Evolutionary conservation across 345 rosid genomes (phyloP), one percentile per base, ranked within the genome.

Genomic region (Luvunga scandens): DNA sequence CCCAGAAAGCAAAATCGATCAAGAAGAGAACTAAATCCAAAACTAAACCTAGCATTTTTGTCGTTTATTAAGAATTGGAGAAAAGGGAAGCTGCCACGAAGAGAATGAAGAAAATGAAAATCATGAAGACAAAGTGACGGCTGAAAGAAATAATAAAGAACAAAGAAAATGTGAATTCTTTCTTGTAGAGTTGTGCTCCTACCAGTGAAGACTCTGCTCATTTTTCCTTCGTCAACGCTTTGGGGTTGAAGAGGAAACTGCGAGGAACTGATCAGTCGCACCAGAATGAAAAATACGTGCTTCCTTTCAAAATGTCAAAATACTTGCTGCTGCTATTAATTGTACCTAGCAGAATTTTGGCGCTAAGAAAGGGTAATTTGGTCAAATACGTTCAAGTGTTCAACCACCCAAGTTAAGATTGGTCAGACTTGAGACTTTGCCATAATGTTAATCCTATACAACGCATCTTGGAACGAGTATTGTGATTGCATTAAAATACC

Each of bases 211-310:
- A 5, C 57, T 10, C 73, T 57, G 28, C 24, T 27, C 13, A 57
- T 34, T 64, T 69, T 74, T 76, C 71, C 83, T 53, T 28, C 42
- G 86, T 84, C 89, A 81, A 84, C 86, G 77, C 81, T 84, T 30
- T 66, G 38, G 3, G 36, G 28, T 73, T 33, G 71, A 45, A 42
- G 61, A 69, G n/a, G 80, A 75, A 79, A 55, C 9, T 79, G 36
- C 78, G 5, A 55, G 56, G 71, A 28, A 77, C 38, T 14, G 72
- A 42, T 50, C 74, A 30, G 4, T 45, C 18, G 13, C 50, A 14
- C 50, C 16, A 45, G 18, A 12, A 13, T 9, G 50, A 13, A 42
- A 45, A 14, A 12, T 18, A 25, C 2, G 62, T 24, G 3, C 21
- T 33, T 5, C 4, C 8, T 53, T 71, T 53, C n/a, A 50, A 71